These are phyloP conservation scores for Tilletia horrida DNA, from an alignment of 1,284 basidiomycete species.

Conservation along the genomic window DNA sequence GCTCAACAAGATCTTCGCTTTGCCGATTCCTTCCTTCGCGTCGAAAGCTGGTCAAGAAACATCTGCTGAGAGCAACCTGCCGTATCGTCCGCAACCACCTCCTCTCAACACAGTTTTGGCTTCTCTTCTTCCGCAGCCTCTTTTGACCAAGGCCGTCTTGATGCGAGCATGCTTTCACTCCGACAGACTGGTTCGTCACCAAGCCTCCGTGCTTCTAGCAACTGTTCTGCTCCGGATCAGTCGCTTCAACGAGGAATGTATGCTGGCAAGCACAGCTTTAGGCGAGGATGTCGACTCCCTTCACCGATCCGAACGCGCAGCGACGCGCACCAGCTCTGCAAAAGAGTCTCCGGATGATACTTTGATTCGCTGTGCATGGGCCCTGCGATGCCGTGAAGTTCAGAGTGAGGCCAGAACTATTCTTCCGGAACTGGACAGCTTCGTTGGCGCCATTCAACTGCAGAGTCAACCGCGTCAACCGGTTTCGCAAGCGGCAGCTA, in stretches of 20 bases:
- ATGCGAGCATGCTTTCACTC: slow-evolving; percentile 66
- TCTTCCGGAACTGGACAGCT: slow-evolving; percentile 76
- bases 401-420: slow-evolving; percentile 71
- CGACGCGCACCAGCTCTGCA: slow-evolving; percentile 60
- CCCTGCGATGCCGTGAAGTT: slow-evolving; percentile 63
- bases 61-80: neutral
- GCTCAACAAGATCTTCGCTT: slow-evolving; percentile 70
- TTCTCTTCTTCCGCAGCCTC: slow-evolving; percentile 32
- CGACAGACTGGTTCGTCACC: slow-evolving; percentile 72
- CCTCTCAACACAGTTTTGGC: slow-evolving; percentile 65
- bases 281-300: slow-evolving; percentile 63
- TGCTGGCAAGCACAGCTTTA: slow-evolving; percentile 61
- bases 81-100: slow-evolving; percentile 68
- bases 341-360: slow-evolving; percentile 54
- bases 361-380: slow-evolving; percentile 69
- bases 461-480: neutral
- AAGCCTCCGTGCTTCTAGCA: slow-evolving; percentile 68
- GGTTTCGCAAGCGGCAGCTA: neutral
- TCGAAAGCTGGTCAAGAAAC: neutral
- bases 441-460: slow-evolving; percentile 68
- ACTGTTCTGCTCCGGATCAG: slow-evolving; percentile 36
- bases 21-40: slow-evolving; percentile 64
- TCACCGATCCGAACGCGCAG: slow-evolving; percentile 57
- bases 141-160: slow-evolving; percentile 59
- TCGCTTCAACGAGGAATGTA: slow-evolving; percentile 27